Evolutionary conservation across 2,329 filamentous ascomycete genomes (phyloP).

Genomic region (Xylariales sp.): DNA sequence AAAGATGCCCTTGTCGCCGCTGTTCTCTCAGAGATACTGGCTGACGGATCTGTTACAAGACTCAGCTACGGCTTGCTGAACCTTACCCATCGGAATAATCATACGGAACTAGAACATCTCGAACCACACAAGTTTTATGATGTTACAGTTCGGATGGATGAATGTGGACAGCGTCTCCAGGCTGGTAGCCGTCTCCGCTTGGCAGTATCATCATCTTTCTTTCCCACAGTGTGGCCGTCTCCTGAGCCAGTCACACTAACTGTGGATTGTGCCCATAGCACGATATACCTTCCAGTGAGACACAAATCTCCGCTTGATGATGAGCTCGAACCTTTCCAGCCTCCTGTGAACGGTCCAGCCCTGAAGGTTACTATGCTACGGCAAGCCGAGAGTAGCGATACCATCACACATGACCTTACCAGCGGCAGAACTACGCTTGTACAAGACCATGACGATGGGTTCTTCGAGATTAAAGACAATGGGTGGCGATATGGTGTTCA

Average conservation of each 20-base stretch:
- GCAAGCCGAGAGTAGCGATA: background rate
- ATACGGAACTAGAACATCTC: background rate
- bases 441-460: background rate
- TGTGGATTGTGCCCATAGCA: background rate
- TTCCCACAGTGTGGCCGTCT: background rate
- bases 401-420: background rate
- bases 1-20: background rate
- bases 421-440: background rate
- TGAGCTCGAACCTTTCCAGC: background rate
- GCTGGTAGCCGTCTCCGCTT: background rate
- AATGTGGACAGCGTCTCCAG: background rate
- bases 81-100: background rate
- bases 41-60: background rate
- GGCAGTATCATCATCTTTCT: background rate
- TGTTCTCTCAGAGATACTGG: background rate
- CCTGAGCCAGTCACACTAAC: background rate
- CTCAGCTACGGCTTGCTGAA: background rate
- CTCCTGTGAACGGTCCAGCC: background rate
- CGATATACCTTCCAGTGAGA: background rate
- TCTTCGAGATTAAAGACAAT: background rate
- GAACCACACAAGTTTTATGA: background rate
- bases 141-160: background rate
- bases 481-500: background rate
- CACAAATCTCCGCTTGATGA: background rate
- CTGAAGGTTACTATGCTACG: background rate